These are phyloP conservation scores for Trifolium pratense DNA, from an alignment of 306 rosid species.

Conservation along the genomic window DNA sequence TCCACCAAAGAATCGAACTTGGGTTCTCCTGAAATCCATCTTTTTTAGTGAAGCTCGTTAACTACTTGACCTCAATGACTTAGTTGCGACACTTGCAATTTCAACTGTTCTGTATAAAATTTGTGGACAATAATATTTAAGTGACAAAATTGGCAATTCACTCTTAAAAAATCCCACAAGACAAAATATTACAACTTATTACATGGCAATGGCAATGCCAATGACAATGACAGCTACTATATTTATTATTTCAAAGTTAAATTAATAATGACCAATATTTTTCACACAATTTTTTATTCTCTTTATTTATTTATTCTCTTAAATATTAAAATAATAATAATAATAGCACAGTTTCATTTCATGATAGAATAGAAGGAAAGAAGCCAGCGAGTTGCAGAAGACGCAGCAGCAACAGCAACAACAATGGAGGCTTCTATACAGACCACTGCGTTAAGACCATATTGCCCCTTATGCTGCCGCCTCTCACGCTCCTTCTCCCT, in stretches of 20 bases:
- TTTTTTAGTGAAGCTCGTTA: too few species aligned
- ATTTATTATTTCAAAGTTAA: not conserved
- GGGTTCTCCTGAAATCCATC: too few species aligned
- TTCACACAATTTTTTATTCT: not conserved
- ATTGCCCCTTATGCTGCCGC: slow-evolving; percentile 62
- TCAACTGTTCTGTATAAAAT: too few species aligned
- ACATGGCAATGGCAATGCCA: too few species aligned
- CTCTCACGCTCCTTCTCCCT: slow-evolving; percentile 44
- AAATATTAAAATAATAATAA: not conserved
- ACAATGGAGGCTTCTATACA: slow-evolving; percentile 64
- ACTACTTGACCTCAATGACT: too few species aligned
- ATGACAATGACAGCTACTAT: not conserved
- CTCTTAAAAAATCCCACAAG: too few species aligned
- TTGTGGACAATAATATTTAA: too few species aligned
- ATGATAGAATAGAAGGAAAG: slow-evolving; percentile 43
- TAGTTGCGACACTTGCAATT: too few species aligned
- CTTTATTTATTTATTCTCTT: not conserved
- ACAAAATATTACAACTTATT: too few species aligned
- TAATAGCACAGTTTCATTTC: slow-evolving; percentile 54
- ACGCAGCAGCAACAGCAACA: not conserved
- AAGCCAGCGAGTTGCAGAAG: slow-evolving; percentile 46
- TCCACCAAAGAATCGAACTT: too few species aligned
- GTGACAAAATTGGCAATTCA: too few species aligned
- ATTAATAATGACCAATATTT: not conserved
- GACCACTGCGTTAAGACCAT: slow-evolving; percentile 57